Evolutionary conservation across 1,284 basidiomycete genomes (phyloP).

Genomic region (Pseudozyma thailandica): DNA sequence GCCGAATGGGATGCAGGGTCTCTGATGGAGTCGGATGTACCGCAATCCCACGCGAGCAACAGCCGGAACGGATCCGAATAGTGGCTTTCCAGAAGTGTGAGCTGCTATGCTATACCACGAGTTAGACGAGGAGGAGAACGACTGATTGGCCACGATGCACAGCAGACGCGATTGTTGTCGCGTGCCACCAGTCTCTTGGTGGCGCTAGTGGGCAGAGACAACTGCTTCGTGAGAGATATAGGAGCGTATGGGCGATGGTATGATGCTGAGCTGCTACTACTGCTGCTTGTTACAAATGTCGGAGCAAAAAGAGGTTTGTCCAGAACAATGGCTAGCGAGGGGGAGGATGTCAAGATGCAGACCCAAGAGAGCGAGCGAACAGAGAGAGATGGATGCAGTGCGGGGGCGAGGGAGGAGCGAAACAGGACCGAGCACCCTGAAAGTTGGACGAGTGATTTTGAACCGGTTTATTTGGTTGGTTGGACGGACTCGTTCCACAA

Average conservation of each 20-base stretch:
- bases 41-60: too few species aligned
- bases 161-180: too few species aligned
- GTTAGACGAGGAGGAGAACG: too few species aligned
- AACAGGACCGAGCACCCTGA: slow-evolving; percentile 24
- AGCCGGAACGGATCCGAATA: background rate
- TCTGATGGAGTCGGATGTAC: background rate
- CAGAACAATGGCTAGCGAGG: background rate
- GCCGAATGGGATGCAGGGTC: slow-evolving; percentile 6
- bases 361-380: background rate
- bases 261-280: too few species aligned
- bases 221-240: too few species aligned
- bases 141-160: too few species aligned
- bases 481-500: too few species aligned
- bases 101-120: too few species aligned
- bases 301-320: background rate
- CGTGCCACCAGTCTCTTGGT: too few species aligned
- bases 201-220: too few species aligned
- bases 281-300: too few species aligned
- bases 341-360: background rate
- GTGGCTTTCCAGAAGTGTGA: too few species aligned
- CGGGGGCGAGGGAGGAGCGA: slow-evolving; percentile 40
- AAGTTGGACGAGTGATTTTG: background rate
- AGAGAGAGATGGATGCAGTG: slow-evolving; percentile 16
- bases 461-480: background rate
- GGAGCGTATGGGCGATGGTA: background rate